Percentiles rank a stretch among this genome's conserved stretches.
phyloP scores from a whole-genome alignment of 331 rosid species.

The Saraca asoca region DNA sequence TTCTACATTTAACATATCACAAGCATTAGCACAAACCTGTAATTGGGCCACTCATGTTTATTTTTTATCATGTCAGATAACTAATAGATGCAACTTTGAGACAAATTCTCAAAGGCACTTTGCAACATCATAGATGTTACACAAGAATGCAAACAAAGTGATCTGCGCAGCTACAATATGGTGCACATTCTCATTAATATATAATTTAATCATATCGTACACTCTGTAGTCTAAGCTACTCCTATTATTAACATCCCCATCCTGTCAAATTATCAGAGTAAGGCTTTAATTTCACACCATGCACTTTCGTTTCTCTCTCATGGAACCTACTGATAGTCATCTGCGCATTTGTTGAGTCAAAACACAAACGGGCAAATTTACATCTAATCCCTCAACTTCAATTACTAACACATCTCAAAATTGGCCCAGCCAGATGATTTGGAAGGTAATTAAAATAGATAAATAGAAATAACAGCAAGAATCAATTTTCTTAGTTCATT shows the following conservation, averaged over 20 bases:
- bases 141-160: neutral
- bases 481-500: conserved; percentile 20
- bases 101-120: conserved; percentile 15
- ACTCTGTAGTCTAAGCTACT: no score
- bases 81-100: neutral
- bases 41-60: conserved; percentile 12
- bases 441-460: conserved; percentile 11
- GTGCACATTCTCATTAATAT: neutral
- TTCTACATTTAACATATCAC: conserved; percentile 54
- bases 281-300: conserved; percentile 17
- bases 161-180: neutral
- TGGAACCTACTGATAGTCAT: neutral
- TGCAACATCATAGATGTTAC: conserved; percentile 15
- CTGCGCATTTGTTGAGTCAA: conserved; percentile 1
- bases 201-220: neutral
- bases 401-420: neutral
- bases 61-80: conserved; percentile 1
- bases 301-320: neutral
- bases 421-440: conserved; percentile 13
- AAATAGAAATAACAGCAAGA: conserved; percentile 9
- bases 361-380: conserved; percentile 19
- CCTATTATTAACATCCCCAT: no score
- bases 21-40: conserved; percentile 20
- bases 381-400: conserved; percentile 23
- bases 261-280: neutral